These are phyloP conservation scores for Boletus pseudopeckii DNA, from an alignment of 768 basidiomycete genomes.

Conservation along the genomic window DNA sequence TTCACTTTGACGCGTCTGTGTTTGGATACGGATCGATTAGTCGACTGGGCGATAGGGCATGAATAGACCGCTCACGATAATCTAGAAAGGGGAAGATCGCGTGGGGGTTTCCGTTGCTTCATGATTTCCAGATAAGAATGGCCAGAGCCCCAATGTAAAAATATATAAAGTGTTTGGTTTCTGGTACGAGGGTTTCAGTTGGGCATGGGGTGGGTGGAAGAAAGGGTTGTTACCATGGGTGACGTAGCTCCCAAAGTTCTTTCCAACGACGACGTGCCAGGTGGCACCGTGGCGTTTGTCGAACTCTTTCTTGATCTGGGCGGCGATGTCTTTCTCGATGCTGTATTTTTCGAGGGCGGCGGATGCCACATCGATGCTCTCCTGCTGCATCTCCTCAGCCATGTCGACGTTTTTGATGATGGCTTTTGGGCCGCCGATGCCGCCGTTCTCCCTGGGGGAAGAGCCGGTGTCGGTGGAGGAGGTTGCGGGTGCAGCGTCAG, in stretches of 20 bases:
- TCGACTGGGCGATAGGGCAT: not conserved
- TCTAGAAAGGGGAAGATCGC: slow-evolving; percentile 19
- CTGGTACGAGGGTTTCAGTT: slow-evolving; percentile 39
- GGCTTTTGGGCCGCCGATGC: slow-evolving; percentile 60
- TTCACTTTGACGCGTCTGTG: slow-evolving; percentile 18
- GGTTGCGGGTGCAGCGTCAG: slow-evolving; percentile 58
- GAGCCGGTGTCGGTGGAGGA: slow-evolving; percentile 53
- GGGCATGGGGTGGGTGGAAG: not conserved
- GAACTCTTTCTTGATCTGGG: slow-evolving; percentile 97
- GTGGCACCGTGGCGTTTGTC: slow-evolving; percentile 90
- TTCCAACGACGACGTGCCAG: slow-evolving; percentile 99
- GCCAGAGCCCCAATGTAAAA: slow-evolving; percentile 93
- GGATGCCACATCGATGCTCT: slow-evolving; percentile 83
- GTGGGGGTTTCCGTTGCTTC: slow-evolving; percentile 22
- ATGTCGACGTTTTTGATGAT: slow-evolving; percentile 97
- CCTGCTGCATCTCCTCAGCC: slow-evolving; percentile 95
- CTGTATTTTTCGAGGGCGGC: slow-evolving; percentile 85
- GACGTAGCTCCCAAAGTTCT: slow-evolving; percentile 98
- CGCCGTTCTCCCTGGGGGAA: slow-evolving; percentile 36
- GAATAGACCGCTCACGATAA: slow-evolving; percentile 18
- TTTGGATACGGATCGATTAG: not conserved
- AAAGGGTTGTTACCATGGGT: slow-evolving; percentile 71
- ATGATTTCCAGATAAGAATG: slow-evolving; percentile 95
- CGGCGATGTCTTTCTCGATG: slow-evolving; percentile 98
- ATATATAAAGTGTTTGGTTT: slow-evolving; percentile 99